Conservation (phyloP, 768 basidiomycete genomes). For the Multifurca ochricompacta region DNA sequence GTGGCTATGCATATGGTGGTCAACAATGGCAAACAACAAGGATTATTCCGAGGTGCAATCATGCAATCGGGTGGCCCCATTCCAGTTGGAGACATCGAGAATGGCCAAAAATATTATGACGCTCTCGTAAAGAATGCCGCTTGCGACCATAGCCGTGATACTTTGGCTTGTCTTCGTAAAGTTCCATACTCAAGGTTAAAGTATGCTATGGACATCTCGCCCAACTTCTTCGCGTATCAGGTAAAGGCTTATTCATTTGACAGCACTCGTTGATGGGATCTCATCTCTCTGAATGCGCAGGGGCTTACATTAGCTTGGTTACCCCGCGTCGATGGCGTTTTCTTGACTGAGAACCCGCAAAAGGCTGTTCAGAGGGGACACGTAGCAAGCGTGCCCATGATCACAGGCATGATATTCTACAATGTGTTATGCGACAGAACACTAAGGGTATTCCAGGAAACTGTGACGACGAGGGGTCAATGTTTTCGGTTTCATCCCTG, state of each 20-base stretch:
- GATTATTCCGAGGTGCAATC: constrained; percentile 23
- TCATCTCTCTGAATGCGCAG: background rate
- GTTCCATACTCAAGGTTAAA: constrained; percentile 5
- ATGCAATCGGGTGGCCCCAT: constrained; percentile 26
- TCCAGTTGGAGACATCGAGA: constrained; percentile 18
- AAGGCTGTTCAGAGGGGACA: constrained; percentile 16
- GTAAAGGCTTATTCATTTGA: background rate
- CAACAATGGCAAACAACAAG: constrained; percentile 22
- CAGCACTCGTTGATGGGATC: background rate
- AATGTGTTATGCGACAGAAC: too few species aligned
- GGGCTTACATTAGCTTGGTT: constrained; percentile 16
- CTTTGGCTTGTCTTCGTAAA: constrained; percentile 20
- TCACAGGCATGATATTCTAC: constrained; percentile 11
- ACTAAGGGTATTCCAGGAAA: constrained; percentile 5
- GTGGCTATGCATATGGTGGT: constrained; percentile 26
- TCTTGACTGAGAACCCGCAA: constrained; percentile 21
- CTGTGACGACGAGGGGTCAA: constrained; percentile 18
- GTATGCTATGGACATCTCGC: constrained; percentile 16
- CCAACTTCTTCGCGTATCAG: constrained; percentile 16
- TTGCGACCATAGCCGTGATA: constrained; percentile 19
- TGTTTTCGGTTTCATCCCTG: constrained; percentile 13
- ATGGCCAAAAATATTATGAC: constrained; percentile 21
- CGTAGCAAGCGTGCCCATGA: constrained; percentile 19
- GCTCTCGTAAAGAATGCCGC: constrained; percentile 18
- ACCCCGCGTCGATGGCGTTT: constrained; percentile 22